These are phyloP conservation scores for Hyaloscypha hepaticicola DNA, from an alignment of 495 filamentous ascomycete species.

Conservation along the genomic window DNA sequence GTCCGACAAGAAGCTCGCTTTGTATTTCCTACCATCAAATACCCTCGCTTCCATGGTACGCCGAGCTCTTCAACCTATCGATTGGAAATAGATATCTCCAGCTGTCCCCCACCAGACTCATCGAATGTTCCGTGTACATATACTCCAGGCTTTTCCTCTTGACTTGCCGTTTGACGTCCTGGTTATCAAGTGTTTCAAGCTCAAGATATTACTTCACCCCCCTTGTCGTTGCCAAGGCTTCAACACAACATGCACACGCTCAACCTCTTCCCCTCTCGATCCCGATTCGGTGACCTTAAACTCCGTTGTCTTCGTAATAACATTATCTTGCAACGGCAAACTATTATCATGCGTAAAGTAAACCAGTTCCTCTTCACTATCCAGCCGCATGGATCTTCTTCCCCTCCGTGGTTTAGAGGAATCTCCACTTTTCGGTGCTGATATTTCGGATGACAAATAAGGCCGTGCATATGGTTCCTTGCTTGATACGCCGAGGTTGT, in stretches of 20 bases:
- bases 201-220: not conserved
- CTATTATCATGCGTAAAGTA: not conserved
- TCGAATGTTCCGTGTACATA: not conserved
- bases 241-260: not conserved
- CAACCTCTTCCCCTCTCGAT: not conserved
- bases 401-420: not conserved
- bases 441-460: not conserved
- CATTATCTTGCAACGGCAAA: not conserved
- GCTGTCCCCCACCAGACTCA: not conserved
- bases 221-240: not conserved
- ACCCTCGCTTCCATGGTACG: no score
- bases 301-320: not conserved
- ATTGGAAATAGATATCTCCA: not conserved
- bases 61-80: not conserved
- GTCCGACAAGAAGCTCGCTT: no score
- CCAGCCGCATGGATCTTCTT: not conserved
- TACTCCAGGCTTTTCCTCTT: not conserved
- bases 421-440: not conserved
- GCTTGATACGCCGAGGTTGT: not conserved
- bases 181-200: not conserved
- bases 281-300: not conserved
- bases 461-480: not conserved
- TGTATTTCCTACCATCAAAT: no score
- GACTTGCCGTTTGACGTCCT: not conserved
- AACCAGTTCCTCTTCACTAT: conserved; percentile 7